Evolutionary conservation across 352 stramenopile species (phyloP).

Genomic region (Globisporangium alternatum): DNA sequence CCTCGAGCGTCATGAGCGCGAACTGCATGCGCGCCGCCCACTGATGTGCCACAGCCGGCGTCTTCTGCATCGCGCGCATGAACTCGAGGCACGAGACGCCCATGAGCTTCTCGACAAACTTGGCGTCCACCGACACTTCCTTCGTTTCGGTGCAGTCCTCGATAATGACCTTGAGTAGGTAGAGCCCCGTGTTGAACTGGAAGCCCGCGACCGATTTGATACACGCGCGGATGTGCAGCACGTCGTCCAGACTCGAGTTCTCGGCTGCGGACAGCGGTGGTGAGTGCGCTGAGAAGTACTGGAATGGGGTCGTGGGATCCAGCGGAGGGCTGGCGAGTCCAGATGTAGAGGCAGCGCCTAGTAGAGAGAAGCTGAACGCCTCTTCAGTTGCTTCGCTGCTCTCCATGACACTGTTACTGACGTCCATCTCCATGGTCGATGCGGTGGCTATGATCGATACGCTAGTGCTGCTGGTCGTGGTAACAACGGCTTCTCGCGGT

Average conservation of each 20-base stretch:
- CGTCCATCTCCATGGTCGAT: not conserved
- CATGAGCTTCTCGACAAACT: conserved; percentile 71
- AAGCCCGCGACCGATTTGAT: conserved; percentile 85
- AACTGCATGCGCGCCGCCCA: conserved; percentile 82
- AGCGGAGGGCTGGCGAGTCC: not conserved
- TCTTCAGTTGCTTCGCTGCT: not conserved
- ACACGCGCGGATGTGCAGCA: conserved; percentile 60
- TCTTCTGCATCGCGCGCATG: conserved; percentile 62
- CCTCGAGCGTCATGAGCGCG: conserved; percentile 76
- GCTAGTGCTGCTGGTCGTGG: not conserved
- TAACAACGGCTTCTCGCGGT: conserved; percentile 21
- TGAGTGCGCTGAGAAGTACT: conserved; percentile 45
- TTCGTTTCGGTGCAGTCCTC: conserved; percentile 73
- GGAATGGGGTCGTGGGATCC: conserved; percentile 35
- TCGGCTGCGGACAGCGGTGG: conserved; percentile 17
- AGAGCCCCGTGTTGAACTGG: conserved; percentile 69
- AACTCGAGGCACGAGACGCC: conserved; percentile 70
- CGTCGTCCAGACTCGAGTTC: conserved; percentile 20
- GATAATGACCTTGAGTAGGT: conserved; percentile 68
- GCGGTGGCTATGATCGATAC: not conserved
- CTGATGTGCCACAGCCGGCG: conserved; percentile 44
- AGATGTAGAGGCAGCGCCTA: not conserved
- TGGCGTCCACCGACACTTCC: conserved; percentile 45
- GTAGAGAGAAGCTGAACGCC: conserved; percentile 18
- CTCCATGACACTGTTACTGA: not conserved